Conservation (phyloP, 2,329 filamentous ascomycete species). For the Neofusicoccum cordaticola region DNA sequence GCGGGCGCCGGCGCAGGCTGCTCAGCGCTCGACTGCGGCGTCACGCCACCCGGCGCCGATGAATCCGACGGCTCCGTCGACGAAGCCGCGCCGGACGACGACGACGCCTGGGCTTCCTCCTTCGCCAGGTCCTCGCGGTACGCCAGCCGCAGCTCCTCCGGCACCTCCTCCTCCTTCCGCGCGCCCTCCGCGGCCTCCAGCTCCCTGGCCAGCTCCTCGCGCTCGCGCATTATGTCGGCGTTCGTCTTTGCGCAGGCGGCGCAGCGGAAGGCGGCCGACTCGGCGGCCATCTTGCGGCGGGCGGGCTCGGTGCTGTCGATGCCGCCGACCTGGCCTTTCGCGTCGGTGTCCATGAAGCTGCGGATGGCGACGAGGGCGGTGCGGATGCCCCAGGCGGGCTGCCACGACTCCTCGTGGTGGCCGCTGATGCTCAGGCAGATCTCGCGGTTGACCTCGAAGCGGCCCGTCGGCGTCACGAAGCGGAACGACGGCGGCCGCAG, state of each 20-base stretch:
- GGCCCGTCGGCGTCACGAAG: conserved; percentile 85
- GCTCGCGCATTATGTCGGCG: conserved; percentile 69
- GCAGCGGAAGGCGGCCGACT: conserved; percentile 68
- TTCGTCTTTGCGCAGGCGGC: conserved; percentile 68
- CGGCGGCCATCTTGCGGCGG: conserved; percentile 65
- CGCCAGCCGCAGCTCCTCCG: conserved; percentile 60
- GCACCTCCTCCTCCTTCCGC: conserved; percentile 46
- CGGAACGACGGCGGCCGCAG: conserved; percentile 92
- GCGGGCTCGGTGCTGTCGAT: conserved; percentile 60
- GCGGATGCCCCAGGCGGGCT: conserved; percentile 94
- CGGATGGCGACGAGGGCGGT: conserved; percentile 79
- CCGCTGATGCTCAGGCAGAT: conserved; percentile 93
- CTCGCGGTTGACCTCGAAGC: conserved; percentile 95
- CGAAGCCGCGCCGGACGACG: not conserved
- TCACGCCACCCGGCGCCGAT: not conserved
- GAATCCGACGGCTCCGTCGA: not conserved
- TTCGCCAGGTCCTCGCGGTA: conserved; percentile 69
- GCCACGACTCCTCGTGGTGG: conserved; percentile 98
- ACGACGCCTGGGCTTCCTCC: conserved; percentile 21
- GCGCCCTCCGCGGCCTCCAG: conserved; percentile 40
- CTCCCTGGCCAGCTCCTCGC: conserved; percentile 57
- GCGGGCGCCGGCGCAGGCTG: not conserved
- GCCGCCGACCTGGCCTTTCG: conserved; percentile 84
- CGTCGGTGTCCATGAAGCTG: conserved; percentile 90
- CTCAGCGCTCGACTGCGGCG: not conserved